Percentiles rank a stretch among this genome's conserved stretches.
These are phyloP conservation scores for Curvularia sp. DNA, from an alignment of 2,329 filamentous ascomycete species.

Conservation along the genomic window DNA sequence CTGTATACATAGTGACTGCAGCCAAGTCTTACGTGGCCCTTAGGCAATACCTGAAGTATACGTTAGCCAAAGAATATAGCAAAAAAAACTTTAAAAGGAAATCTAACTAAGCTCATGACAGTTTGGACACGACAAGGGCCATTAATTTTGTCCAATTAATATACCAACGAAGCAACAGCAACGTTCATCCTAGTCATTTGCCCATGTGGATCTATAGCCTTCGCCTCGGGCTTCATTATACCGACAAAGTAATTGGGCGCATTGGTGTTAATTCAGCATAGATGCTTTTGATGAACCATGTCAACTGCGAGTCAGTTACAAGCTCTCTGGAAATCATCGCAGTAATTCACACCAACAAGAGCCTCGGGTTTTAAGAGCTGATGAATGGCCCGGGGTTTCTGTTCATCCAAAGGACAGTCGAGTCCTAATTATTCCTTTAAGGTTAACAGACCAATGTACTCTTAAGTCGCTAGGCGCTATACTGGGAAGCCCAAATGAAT, in stretches of 20 bases:
- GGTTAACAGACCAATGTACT: not conserved
- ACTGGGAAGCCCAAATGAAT: too few relatives aligned
- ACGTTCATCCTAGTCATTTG: not conserved
- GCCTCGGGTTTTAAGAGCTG: not conserved
- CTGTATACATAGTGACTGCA: not conserved
- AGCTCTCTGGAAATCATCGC: not conserved
- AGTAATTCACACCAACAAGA: not conserved
- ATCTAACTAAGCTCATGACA: not conserved
- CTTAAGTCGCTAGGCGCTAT: too few relatives aligned
- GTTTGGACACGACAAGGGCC: not conserved
- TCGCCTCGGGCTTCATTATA: not conserved
- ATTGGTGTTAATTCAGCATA: not conserved
- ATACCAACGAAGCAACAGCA: not conserved
- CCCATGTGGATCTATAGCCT: too few relatives aligned
- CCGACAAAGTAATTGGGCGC: not conserved
- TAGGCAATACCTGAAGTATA: not conserved
- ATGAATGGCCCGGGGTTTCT: not conserved
- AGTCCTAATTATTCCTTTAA: not conserved
- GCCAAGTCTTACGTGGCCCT: not conserved
- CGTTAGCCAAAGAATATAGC: too few relatives aligned
- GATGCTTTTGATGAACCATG: too few relatives aligned
- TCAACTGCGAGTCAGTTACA: not conserved
- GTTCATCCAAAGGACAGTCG: not conserved
- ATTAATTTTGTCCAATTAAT: fast-evolving
- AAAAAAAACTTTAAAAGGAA: not conserved